Conservation (phyloP, 2,329 filamentous ascomycete genomes). For the Amesomyces nigricolor region DNA sequence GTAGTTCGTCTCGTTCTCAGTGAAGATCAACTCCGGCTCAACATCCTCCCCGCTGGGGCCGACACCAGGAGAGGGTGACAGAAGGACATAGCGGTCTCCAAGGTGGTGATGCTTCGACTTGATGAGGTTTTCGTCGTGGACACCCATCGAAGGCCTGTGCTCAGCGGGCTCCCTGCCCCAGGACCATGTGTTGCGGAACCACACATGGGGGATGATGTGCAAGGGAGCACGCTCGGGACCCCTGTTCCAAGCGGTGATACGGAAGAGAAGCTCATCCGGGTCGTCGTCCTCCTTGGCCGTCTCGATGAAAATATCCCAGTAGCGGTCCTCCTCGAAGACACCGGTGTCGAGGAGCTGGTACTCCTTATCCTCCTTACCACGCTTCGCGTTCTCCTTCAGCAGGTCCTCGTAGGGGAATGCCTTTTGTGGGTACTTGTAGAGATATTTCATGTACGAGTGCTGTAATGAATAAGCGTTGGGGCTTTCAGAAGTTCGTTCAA, state of each 20-base stretch:
- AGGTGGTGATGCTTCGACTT: conserved; percentile 75
- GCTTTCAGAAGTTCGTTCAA: not conserved
- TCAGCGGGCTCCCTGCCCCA: conserved; percentile 76
- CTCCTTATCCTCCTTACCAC: conserved; percentile 71
- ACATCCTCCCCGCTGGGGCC: conserved; percentile 76
- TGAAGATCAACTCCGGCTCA: conserved; percentile 79
- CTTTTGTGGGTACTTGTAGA: conserved; percentile 94
- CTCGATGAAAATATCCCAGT: conserved; percentile 97
- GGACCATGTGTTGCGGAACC: conserved; percentile 96
- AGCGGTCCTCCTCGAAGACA: conserved; percentile 79
- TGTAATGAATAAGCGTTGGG: conserved; percentile 33
- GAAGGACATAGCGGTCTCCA: conserved; percentile 74
- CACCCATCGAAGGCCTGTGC: conserved; percentile 73
- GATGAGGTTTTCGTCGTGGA: conserved; percentile 59
- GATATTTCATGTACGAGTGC: conserved; percentile 98
- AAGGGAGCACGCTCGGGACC: conserved; percentile 84
- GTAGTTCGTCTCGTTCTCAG: conserved; percentile 91
- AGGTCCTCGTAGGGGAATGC: conserved; percentile 90
- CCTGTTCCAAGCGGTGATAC: conserved; percentile 93
- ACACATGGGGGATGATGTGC: conserved; percentile 90
- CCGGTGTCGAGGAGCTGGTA: conserved; percentile 91
- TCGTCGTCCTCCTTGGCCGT: conserved; percentile 92
- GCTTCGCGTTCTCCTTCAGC: conserved; percentile 72
- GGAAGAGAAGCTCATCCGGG: conserved; percentile 85
- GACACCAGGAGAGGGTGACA: conserved; percentile 85